Evolutionary conservation across 495 filamentous ascomycete genomes (phyloP).

Genomic region (Aspergillus conjunctus): DNA sequence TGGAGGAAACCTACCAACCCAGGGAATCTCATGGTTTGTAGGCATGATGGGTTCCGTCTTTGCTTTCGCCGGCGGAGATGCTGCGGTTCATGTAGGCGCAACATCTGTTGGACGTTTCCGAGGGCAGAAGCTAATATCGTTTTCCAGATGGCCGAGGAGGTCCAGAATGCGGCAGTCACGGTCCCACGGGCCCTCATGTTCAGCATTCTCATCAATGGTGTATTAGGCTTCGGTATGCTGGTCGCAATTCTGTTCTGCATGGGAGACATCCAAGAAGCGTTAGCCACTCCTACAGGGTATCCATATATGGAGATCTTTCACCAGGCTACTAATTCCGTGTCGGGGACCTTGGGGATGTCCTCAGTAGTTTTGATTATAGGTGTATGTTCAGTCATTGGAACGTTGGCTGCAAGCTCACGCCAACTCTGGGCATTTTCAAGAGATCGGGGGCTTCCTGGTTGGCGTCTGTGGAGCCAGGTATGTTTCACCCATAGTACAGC

Average conservation of each 20-base stretch:
- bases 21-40: slow-evolving; percentile 48
- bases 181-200: slow-evolving; percentile 51
- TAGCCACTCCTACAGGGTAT: slow-evolving; percentile 42
- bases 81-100: slow-evolving; percentile 43
- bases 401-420: slow-evolving; percentile 53
- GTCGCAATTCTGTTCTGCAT: slow-evolving; percentile 53
- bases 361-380: slow-evolving; percentile 47
- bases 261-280: slow-evolving; percentile 40
- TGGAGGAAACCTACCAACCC: slow-evolving; percentile 44
- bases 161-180: slow-evolving; percentile 45
- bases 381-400: slow-evolving; percentile 45
- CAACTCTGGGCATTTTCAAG: slow-evolving; percentile 59
- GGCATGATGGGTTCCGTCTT: slow-evolving; percentile 46
- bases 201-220: slow-evolving; percentile 51
- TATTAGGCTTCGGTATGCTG: slow-evolving; percentile 52
- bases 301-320: slow-evolving; percentile 56
- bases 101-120: too few species aligned
- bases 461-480: slow-evolving; percentile 46
- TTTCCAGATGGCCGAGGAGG: slow-evolving; percentile 56
- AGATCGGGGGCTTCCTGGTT: slow-evolving; percentile 55
- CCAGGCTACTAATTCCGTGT: slow-evolving; percentile 41
- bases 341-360: slow-evolving; percentile 47
- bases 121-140: background rate
- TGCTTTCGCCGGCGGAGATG: slow-evolving; percentile 44
- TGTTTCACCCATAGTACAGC: too few species aligned